Base-by-base conservation (phyloP, 768 basidiomycete species). In the Mycena vitilis region DNA sequence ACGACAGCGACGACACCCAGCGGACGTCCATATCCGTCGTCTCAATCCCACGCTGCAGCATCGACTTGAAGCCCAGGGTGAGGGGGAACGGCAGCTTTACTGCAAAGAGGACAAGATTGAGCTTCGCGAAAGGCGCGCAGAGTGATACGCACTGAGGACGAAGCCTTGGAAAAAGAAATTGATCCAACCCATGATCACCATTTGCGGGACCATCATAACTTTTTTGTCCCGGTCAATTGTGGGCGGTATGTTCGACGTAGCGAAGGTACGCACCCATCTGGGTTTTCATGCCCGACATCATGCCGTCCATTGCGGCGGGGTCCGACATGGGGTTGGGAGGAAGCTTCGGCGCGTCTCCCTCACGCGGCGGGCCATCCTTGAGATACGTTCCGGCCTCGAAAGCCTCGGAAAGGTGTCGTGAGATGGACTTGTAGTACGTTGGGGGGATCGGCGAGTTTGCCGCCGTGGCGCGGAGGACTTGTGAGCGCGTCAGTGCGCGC, bases 181-280 rank as follows among this genome's bases (percentile, higher is more conserved):
- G 81, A 99, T 98, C 94, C 97, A 99, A 59, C 96, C 96, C 97
- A 99, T 99, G 73, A 99, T 95, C 68, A 98, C 86, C 93, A 98
- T 98, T 81, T 99, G 94, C 20, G 94, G 95, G 16, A 97, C 93
- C 94, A 99, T 98, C 94, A 98, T 96, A 56, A 98, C 71, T 72
- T 11, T 47, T n/a, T 51, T 16, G 20, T 22, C 16, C 22, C 36
- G 18, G 54, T 71, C 36, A 68, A 30, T 30, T 5, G 49, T 37
- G n/a, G 15, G 4, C 1, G 37, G n/a, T 56, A 11, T 38, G 20
- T 5, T 30, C 40, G 18, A n/a, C 16, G 15, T 10, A 22, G n/a
- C 13, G 2, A 5, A 40, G 30, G 12, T 23, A 44, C 66, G 58
- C 40, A 72, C 71, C 95, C 87, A 95, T 95, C 80, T 99, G 98